These are phyloP conservation scores for Fomes fomentarius DNA, from an alignment of 1,284 basidiomycete species.

Conservation along the genomic window DNA sequence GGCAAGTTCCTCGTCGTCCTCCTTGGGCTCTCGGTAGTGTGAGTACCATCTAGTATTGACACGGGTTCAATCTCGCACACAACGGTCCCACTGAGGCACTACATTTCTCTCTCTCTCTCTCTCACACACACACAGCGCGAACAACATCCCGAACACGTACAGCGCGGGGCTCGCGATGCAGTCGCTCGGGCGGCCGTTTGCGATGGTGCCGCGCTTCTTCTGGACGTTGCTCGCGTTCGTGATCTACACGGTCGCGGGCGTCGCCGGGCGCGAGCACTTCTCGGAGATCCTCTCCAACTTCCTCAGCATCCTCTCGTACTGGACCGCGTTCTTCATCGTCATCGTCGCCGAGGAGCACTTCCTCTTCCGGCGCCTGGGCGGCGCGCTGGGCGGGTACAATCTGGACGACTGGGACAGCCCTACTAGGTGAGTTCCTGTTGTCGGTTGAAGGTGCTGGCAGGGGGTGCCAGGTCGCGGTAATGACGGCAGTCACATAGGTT, in stretches of 20 bases:
- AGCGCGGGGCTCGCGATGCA: conserved; percentile 61
- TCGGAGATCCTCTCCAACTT: conserved; percentile 57
- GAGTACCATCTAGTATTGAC: conserved; percentile 10
- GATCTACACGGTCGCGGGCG: conserved; percentile 60
- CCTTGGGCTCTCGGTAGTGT: conserved; percentile 57
- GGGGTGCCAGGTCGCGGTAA: too few species aligned
- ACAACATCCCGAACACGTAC: conserved; percentile 65
- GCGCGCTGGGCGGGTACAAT: conserved; percentile 55
- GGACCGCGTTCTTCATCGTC: conserved; percentile 63
- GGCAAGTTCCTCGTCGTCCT: conserved; percentile 65
- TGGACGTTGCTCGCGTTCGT: conserved; percentile 59
- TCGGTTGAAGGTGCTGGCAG: too few species aligned
- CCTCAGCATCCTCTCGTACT: conserved; percentile 64
- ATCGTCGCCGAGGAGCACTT: conserved; percentile 62
- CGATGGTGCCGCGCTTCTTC: conserved; percentile 59
- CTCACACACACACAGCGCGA: conserved; percentile 41
- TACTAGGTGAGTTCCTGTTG: conserved; percentile 40
- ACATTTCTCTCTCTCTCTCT: too few species aligned
- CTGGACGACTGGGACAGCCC: conserved; percentile 57
- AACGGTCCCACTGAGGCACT: too few species aligned
- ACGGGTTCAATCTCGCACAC: too few species aligned
- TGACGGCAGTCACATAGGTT: conserved; percentile 40
- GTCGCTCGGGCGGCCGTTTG: conserved; percentile 55
- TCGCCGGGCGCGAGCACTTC: conserved; percentile 66
- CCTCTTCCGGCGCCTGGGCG: conserved; percentile 50